phyloP scores from a whole-genome alignment of 164 flowering plant genomes.

The Chimonanthus praecox region DNA sequence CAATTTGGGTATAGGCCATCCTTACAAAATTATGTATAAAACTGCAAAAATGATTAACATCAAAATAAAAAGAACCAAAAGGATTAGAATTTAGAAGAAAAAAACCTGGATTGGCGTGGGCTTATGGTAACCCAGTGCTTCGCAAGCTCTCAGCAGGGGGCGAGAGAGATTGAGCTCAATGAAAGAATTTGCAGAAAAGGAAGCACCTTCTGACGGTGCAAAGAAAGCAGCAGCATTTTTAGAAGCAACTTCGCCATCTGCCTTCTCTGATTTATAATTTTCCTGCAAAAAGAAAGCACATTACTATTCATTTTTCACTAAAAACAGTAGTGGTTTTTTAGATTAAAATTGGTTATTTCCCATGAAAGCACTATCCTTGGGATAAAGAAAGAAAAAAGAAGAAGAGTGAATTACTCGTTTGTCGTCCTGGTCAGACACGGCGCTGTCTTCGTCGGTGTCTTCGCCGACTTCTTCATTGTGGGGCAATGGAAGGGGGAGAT shows the following conservation, averaged over 20 bases:
- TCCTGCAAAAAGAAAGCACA: conserved; percentile 35
- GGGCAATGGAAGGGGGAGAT: conserved; percentile 21
- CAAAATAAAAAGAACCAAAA: too few relatives aligned
- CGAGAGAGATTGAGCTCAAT: conserved; percentile 88
- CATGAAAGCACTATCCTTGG: background rate
- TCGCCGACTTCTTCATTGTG: conserved; percentile 23
- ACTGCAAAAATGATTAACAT: too few relatives aligned
- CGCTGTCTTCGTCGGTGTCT: background rate
- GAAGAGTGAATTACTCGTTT: conserved; percentile 34
- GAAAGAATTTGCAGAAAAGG: conserved; percentile 82
- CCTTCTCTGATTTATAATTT: conserved; percentile 40
- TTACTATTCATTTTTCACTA: too few relatives aligned
- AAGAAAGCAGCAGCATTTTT: conserved; percentile 42
- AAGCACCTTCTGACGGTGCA: conserved; percentile 57
- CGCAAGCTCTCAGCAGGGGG: conserved; percentile 83
- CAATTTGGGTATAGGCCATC: too few relatives aligned
- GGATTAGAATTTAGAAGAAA: too few relatives aligned
- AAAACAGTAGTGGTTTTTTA: too few relatives aligned
- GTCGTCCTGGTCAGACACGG: conserved; percentile 22
- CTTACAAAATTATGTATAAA: too few relatives aligned
- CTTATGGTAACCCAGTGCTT: conserved; percentile 71
- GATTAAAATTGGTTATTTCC: background rate
- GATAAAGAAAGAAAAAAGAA: background rate
- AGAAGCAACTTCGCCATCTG: conserved; percentile 29
- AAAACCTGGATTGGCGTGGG: conserved; percentile 95